Evolutionary conservation across 805 yeast genomes (phyloP).

Genomic region (Jamesozyma lodderae): DNA sequence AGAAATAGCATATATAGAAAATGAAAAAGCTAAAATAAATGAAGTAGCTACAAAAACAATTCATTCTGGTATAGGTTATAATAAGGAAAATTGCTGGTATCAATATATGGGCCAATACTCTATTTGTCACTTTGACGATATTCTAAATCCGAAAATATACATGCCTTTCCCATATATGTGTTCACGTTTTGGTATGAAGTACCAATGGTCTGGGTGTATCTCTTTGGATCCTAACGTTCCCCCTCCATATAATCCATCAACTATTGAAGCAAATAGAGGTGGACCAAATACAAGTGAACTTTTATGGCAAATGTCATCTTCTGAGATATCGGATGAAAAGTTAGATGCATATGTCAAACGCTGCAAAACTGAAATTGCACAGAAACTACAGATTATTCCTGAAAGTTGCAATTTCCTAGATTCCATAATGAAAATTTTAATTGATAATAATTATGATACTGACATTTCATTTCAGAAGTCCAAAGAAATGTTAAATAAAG

Average conservation of each 20-base stretch:
- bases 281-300: conserved; percentile 55
- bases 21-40: conserved; percentile 10
- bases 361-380: conserved; percentile 49
- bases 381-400: conserved; percentile 42
- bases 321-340: conserved; percentile 18
- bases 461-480: conserved; percentile 37
- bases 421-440: conserved; percentile 47
- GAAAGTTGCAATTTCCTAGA: conserved; percentile 80
- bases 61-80: conserved; percentile 5
- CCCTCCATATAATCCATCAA: background rate
- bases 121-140: conserved; percentile 17
- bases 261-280: conserved; percentile 52
- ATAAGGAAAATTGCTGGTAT: conserved; percentile 19
- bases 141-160: conserved; percentile 10
- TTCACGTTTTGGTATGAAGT: conserved; percentile 19
- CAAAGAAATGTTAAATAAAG: conserved; percentile 45
- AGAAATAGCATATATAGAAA: conserved; percentile 5
- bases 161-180: conserved; percentile 24
- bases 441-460: conserved; percentile 44
- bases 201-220: conserved; percentile 25
- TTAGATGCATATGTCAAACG: conserved; percentile 47
- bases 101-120: conserved; percentile 25
- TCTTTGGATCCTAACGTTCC: conserved; percentile 1
- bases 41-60: conserved; percentile 11
- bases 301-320: conserved; percentile 49